These are phyloP conservation scores for Ogataea ganodermae DNA, from an alignment of 805 yeast genomes.

Conservation along the genomic window DNA sequence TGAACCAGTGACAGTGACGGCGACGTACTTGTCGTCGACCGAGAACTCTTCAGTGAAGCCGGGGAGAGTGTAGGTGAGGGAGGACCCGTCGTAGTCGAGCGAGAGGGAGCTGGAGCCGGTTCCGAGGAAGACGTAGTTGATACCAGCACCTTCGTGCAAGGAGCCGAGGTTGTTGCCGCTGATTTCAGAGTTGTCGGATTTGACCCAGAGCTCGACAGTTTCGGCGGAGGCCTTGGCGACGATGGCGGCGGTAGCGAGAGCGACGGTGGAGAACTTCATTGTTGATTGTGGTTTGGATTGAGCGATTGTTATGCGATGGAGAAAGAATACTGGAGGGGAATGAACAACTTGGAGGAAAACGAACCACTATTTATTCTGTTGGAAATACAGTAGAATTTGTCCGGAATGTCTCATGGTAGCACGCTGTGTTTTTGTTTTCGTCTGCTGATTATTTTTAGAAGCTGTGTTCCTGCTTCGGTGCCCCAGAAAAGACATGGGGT, in stretches of 20 bases:
- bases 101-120: constrained; percentile 23
- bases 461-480: neutral
- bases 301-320: neutral
- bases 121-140: constrained; percentile 42
- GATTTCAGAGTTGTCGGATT: constrained; percentile 29
- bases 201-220: constrained; percentile 24
- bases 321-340: neutral
- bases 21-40: constrained; percentile 5
- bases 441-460: constrained; percentile 11
- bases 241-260: constrained; percentile 15
- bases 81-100: constrained; percentile 20
- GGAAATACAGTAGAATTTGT: no score
- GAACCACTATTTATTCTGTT: constrained; percentile 6
- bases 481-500: neutral
- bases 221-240: constrained; percentile 16
- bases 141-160: constrained; percentile 50
- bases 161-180: constrained; percentile 34
- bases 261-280: constrained; percentile 22
- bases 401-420: no score
- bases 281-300: neutral
- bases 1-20: constrained; percentile 9
- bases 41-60: neutral
- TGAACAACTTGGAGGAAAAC: neutral
- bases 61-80: constrained; percentile 3
- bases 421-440: neutral